Evolutionary conservation across 2,329 filamentous ascomycete genomes (phyloP), one percentile per base, ranked within the genome.

Genomic region (Basipetospora chlamydospora): DNA sequence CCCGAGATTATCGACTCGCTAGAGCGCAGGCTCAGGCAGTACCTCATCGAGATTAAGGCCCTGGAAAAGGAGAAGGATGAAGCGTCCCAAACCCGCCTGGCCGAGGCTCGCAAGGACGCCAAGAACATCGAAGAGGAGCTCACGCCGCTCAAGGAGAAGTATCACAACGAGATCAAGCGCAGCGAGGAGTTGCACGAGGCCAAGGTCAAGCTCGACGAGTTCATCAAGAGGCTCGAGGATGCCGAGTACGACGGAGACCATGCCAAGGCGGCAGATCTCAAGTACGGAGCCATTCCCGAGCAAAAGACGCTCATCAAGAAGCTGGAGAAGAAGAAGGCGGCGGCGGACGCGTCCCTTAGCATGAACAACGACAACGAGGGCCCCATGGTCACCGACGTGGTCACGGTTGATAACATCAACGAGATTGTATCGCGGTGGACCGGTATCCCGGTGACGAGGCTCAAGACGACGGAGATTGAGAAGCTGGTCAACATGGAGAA

Each of bases 401-500:
- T 98, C 45, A 90, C 90, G 5, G 86, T 87, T 9, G 90, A 98
- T 45, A 87, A 98, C 57, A 98, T 98, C 68, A 96, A 98, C 55
- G 88, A 96, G 53, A 98, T 98, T 42, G 90, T 98, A 37, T 81
- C 82, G 38, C 79, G 86, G 42, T 95, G 87, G 84, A 98, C 90
- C n/a, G 90, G 90, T 44, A 98, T 98, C 47, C 90, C 90, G 1
- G 85, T 98, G 41, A 96, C 86, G 4, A 73, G 88, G 42, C 76
- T 98, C 28, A 88, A 82, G 64, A 95, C 90, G 0, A 82, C 86
- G 0, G 90, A 98, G 61, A 96, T 94, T 62, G 90, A 98, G 56
- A 96, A 96, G 67, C 70, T 98, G n/a, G 72, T 98, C 44, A 72
- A 93, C 51, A 98, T 98, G 90, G 90, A 98, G 61, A 80, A 74